Evolutionary conservation across 1,139 yeast genomes (phyloP).

Genomic region (Eremothecium gossypii): DNA sequence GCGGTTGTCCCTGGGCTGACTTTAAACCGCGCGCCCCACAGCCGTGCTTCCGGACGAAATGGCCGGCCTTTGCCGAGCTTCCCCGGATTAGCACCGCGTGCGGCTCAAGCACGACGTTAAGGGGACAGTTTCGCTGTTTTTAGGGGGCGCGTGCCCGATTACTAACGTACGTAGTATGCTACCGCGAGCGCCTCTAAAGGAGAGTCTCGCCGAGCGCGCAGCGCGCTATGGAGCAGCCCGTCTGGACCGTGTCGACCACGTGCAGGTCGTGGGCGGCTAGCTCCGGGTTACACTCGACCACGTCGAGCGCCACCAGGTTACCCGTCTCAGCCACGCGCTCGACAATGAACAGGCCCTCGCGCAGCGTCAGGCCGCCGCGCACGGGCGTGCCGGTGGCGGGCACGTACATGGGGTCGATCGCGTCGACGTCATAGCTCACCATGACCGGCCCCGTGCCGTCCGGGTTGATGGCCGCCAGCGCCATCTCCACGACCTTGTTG

Average conservation of each 20-base stretch:
- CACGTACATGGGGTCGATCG: slow-evolving; percentile 87
- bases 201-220: slow-evolving; percentile 92
- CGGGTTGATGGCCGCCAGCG: slow-evolving; percentile 70
- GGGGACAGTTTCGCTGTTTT: no score
- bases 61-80: no score
- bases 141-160: background rate
- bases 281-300: slow-evolving; percentile 89
- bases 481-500: slow-evolving; percentile 87
- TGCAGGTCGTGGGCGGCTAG: slow-evolving; percentile 74
- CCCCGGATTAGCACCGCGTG: no score
- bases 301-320: slow-evolving; percentile 73
- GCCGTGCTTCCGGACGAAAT: no score
- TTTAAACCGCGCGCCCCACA: no score
- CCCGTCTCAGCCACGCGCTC: slow-evolving; percentile 91
- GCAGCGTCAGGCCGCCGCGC: slow-evolving; percentile 85
- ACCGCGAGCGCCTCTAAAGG: slow-evolving; percentile 34
- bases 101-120: no score
- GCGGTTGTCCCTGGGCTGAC: no score
- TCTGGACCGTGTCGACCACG: slow-evolving; percentile 73
- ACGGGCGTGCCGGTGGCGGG: slow-evolving; percentile 99
- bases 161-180: background rate
- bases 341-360: slow-evolving; percentile 89
- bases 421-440: slow-evolving; percentile 91
- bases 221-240: slow-evolving; percentile 86
- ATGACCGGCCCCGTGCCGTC: slow-evolving; percentile 68